Percentiles rank a stretch among this genome's conserved stretches.
phyloP scores from a whole-genome alignment of 2,329 filamentous ascomycete species.

The Calcarisporium arbuscula region DNA sequence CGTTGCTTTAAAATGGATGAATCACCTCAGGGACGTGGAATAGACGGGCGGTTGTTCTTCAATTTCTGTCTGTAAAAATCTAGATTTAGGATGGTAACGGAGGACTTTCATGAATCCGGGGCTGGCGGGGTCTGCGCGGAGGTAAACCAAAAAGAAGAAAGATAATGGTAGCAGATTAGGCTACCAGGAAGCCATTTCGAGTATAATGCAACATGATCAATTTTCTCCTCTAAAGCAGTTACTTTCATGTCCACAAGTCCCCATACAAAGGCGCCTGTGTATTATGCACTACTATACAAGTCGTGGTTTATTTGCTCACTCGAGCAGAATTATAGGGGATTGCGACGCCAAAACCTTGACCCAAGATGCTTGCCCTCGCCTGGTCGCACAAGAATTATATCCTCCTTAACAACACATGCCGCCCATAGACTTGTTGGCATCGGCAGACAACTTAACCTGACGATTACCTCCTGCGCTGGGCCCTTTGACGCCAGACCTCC shows the following conservation, averaged over 20 bases:
- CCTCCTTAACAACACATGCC: slow-evolving; percentile 43
- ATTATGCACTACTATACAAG: slow-evolving; percentile 27
- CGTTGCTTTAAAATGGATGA: too few relatives aligned
- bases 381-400: background rate
- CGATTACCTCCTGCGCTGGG: slow-evolving; percentile 42
- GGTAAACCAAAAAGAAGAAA: slow-evolving; percentile 14
- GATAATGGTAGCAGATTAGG: slow-evolving; percentile 11
- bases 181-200: slow-evolving; percentile 16
- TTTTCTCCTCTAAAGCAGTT: slow-evolving; percentile 13
- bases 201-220: slow-evolving; percentile 24
- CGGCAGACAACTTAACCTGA: slow-evolving; percentile 39
- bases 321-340: too few relatives aligned
- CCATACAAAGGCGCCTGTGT: slow-evolving; percentile 15
- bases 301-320: slow-evolving; percentile 5
- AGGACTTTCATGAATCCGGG: slow-evolving; percentile 12
- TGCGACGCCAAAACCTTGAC: too few relatives aligned
- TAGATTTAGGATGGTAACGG: slow-evolving; percentile 10
- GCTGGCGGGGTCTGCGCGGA: slow-evolving; percentile 2
- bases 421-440: slow-evolving; percentile 30
- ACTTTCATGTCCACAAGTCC: too few relatives aligned
- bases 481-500: slow-evolving; percentile 85
- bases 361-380: too few relatives aligned
- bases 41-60: slow-evolving; percentile 7
- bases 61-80: slow-evolving; percentile 8
- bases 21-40: slow-evolving; percentile 4